A percentile compares a stretch with the other conserved stretches of the same genome.
Conservation (phyloP, 2,329 filamentous ascomycete species). For the Pseudogymnoascus sp. region DNA sequence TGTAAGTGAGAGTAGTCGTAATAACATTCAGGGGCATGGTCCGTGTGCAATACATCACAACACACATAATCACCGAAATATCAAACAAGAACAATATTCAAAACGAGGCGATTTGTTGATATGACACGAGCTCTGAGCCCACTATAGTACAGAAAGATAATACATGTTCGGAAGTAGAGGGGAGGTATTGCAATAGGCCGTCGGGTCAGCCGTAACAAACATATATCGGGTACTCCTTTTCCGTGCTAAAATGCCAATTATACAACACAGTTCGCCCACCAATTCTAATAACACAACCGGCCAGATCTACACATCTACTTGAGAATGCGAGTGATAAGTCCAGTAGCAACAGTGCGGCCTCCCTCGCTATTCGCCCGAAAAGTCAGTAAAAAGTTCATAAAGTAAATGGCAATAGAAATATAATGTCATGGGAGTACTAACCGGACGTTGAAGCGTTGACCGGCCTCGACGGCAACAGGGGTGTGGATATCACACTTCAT, state of each 20-base stretch:
- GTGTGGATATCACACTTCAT: slow-evolving; percentile 84
- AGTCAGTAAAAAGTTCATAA: background rate
- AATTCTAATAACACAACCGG: slow-evolving; percentile 6
- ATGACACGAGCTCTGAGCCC: slow-evolving; percentile 1
- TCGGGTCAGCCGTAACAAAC: slow-evolving; percentile 7
- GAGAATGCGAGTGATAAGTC: slow-evolving; percentile 69
- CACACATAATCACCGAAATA: background rate
- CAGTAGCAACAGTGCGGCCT: slow-evolving; percentile 81
- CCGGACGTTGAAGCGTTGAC: slow-evolving; percentile 95
- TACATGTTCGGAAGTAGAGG: background rate
- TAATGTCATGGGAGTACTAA: background rate
- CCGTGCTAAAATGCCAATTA: slow-evolving; percentile 12
- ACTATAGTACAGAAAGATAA: slow-evolving; percentile 10
- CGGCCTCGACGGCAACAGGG: slow-evolving; percentile 81
- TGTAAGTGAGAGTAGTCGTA: background rate
- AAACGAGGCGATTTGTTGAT: slow-evolving; percentile 10
- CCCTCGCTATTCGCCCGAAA: slow-evolving; percentile 53
- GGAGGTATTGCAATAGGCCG: slow-evolving; percentile 3
- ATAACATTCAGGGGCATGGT: background rate
- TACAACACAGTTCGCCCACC: slow-evolving; percentile 12
- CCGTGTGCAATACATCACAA: background rate
- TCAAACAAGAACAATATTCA: background rate
- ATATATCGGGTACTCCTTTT: slow-evolving; percentile 14
- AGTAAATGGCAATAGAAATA: background rate
- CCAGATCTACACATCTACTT: slow-evolving; percentile 30